Conservation (phyloP, 306 rosid genomes). For the Prunus mongolica region DNA sequence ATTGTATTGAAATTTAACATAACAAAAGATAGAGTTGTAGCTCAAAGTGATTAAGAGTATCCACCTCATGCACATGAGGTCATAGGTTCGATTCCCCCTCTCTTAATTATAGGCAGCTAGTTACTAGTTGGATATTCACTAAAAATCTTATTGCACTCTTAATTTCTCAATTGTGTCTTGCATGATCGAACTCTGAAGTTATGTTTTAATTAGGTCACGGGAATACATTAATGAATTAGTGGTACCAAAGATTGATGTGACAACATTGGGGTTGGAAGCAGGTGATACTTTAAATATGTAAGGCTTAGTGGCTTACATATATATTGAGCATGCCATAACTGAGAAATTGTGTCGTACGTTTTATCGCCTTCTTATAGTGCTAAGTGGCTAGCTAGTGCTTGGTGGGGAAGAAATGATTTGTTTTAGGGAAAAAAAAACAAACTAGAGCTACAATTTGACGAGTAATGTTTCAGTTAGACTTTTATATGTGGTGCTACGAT, state of each 20-base stretch:
- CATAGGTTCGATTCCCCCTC: neutral
- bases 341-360: neutral
- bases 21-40: neutral
- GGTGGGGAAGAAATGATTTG: slow-evolving; percentile 15
- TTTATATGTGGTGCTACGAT: too few relatives aligned
- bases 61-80: rapidly evolving
- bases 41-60: too few relatives aligned
- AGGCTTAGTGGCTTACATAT: slow-evolving; percentile 22
- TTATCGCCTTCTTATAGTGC: slow-evolving; percentile 5
- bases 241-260: slow-evolving; percentile 11
- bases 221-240: neutral
- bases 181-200: neutral
- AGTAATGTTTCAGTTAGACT: too few relatives aligned
- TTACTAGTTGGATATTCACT: neutral
- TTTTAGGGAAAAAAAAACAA: neutral
- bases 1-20: neutral
- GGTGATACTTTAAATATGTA: slow-evolving; percentile 3
- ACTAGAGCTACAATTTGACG: neutral
- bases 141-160: neutral
- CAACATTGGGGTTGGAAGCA: slow-evolving; percentile 7
- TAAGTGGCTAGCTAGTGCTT: neutral
- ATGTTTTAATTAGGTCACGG: neutral
- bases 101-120: neutral
- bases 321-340: neutral
- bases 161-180: neutral